A percentile compares a stretch with the other conserved stretches of the same genome.
Evolutionary conservation across 306 rosid species (phyloP).

Genomic region (Medicago arabica): DNA sequence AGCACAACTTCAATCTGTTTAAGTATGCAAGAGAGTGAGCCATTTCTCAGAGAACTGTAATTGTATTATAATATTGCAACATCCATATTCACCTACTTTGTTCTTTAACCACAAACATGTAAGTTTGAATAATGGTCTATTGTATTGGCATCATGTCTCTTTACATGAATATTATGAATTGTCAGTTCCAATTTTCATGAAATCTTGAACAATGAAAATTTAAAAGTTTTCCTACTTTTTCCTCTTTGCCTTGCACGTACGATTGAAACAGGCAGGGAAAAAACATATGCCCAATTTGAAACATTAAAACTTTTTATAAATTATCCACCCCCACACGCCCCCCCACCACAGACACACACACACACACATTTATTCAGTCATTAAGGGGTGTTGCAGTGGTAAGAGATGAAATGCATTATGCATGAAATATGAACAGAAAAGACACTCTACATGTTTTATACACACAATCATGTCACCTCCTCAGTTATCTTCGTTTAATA

Average conservation of each 20-base stretch:
- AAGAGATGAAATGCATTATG: background rate
- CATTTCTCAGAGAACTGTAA: background rate
- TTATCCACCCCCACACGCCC: too few species aligned
- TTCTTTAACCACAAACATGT: background rate
- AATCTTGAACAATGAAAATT: background rate
- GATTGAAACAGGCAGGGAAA: background rate
- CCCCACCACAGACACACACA: too few species aligned
- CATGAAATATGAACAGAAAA: slow-evolving; percentile 9
- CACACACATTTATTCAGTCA: background rate
- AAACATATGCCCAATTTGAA: background rate
- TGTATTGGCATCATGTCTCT: background rate
- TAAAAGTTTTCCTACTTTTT: background rate
- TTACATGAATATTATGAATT: background rate
- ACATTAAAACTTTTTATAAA: background rate
- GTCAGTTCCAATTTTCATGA: slow-evolving; percentile 13
- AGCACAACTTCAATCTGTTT: background rate
- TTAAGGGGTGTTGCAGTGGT: background rate
- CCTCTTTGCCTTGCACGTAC: background rate
- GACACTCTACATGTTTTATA: slow-evolving; percentile 6
- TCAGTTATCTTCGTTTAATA: background rate
- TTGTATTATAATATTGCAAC: slow-evolving; percentile 17
- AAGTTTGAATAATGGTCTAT: background rate
- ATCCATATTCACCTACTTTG: slow-evolving; percentile 27
- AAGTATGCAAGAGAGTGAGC: slow-evolving; percentile 21
- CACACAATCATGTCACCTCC: background rate